phyloP scores from a whole-genome alignment of 345 rosid species.

The Stellera chamaejasme region DNA sequence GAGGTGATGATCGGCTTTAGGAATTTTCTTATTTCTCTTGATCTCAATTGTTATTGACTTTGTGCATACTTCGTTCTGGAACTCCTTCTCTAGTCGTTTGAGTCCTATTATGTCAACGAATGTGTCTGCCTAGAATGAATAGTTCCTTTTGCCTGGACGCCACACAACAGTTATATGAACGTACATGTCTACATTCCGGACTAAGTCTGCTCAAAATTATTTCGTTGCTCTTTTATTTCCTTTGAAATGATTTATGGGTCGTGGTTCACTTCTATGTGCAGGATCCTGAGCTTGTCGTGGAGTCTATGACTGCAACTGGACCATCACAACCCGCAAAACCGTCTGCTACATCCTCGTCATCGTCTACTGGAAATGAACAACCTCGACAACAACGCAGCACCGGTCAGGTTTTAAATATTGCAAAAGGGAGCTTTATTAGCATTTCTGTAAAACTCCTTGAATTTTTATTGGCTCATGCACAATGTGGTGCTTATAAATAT shows the following conservation, averaged over 20 bases:
- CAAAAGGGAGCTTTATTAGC: background rate
- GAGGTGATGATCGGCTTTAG: too few species aligned
- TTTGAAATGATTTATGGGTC: background rate
- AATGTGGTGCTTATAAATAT: background rate
- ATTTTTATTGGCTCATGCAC: background rate
- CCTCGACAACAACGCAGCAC: conserved; percentile 40
- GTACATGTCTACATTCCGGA: too few species aligned
- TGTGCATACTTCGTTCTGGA: too few species aligned
- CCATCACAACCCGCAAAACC: conserved; percentile 54
- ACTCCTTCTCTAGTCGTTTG: too few species aligned
- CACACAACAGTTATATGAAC: too few species aligned
- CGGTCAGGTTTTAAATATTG: conserved; percentile 29
- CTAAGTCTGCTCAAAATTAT: too few species aligned
- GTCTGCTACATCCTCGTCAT: conserved; percentile 46
- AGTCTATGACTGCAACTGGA: conserved; percentile 57
- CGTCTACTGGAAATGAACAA: conserved; percentile 40
- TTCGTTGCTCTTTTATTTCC: too few species aligned
- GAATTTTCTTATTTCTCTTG: too few species aligned
- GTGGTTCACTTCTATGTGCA: conserved; percentile 17
- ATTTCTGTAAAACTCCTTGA: background rate
- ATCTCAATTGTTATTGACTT: too few species aligned
- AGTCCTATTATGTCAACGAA: too few species aligned
- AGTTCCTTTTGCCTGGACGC: too few species aligned
- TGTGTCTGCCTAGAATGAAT: too few species aligned
- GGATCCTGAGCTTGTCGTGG: conserved; percentile 90